These are phyloP conservation scores for Nakazawaea ernobii DNA, from an alignment of 805 yeast genomes.

Conservation along the genomic window DNA sequence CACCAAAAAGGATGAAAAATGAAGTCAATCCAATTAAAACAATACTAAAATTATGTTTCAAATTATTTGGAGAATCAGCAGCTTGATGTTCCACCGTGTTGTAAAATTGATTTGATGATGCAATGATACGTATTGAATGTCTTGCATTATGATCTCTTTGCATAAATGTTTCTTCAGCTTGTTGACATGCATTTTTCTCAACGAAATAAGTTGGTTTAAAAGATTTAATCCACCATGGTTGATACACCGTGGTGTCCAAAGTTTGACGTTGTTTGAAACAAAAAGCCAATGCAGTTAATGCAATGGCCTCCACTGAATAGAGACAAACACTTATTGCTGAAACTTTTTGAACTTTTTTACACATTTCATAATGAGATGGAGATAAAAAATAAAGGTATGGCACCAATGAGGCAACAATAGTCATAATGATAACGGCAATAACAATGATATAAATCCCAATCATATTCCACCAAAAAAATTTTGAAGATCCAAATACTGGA, in stretches of 20 bases:
- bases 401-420: conserved; percentile 55
- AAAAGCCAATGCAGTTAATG: conserved; percentile 46
- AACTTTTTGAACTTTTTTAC: conserved; percentile 49
- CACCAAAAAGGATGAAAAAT: conserved; percentile 41
- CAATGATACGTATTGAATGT: conserved; percentile 53
- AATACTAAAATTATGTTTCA: conserved; percentile 49
- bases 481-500: conserved; percentile 58
- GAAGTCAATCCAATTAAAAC: conserved; percentile 40
- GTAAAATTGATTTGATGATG: conserved; percentile 40
- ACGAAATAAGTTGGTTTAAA: conserved; percentile 57
- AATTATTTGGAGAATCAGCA: conserved; percentile 25
- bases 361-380: conserved; percentile 37
- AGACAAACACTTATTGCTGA: conserved; percentile 39
- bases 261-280: conserved; percentile 49
- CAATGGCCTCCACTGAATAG: conserved; percentile 50
- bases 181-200: conserved; percentile 41
- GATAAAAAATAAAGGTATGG: conserved; percentile 56
- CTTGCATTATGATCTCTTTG: conserved; percentile 40
- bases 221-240: conserved; percentile 75
- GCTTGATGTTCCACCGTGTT: conserved; percentile 14
- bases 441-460: conserved; percentile 46
- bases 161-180: conserved; percentile 42
- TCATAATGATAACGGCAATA: conserved; percentile 56
- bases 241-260: conserved; percentile 44
- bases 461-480: conserved; percentile 46